Base-by-base conservation (phyloP, 1,284 basidiomycete species). In the Puccinia polysora region DNA sequence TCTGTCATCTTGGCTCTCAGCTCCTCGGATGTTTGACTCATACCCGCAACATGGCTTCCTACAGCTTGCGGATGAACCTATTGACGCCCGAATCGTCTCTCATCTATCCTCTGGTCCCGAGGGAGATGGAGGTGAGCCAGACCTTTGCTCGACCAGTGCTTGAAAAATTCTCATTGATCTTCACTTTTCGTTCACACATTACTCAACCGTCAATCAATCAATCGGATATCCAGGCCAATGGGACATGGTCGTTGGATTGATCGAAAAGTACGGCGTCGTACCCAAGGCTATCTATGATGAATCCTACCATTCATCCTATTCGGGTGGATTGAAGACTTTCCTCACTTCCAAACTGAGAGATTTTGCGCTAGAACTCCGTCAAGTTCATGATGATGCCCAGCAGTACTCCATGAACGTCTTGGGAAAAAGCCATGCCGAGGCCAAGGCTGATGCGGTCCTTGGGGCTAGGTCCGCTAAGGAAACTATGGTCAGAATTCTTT, bases 271-370 rank as follows among this genome's bases (percentile, higher is more conserved):
- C 78, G 92, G 92, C 60, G 82, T 91, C 55, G 85, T 95, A 47
- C 80, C 79, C 52, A 89, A 91, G 79, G 74, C 84, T 0, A 76
- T 91, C 50, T 96, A 86, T 81, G 93, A 93, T 20, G 94, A 97
- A 81, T 89, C 89, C 0, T 86, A 84, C 75, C 89, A 91, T 77
- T 92, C 91, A 2, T 86, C 87, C 30, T 82, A 87, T 65, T 89
- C 90, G 4, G 78, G 82, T 38, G 86, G 87, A 14, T 82, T 97
- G 75, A 89, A 95, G 80, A 81, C 81, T 23, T 84, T 97, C 65
- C 82, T 97, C 74, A 93, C 91, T 79, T 86, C 87, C 74, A 94
- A 95, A 82, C 86, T 97, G 55, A 87, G 95, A 75, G 92, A 97
- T 80, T 89, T 92, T 79, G 87, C 88, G 2, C 84, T 97, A 55